Evolutionary conservation across 371 early-diverging fungal species (phyloP), one percentile per base, ranked within the genome.

Genomic region (Umbelopsis sp.): DNA sequence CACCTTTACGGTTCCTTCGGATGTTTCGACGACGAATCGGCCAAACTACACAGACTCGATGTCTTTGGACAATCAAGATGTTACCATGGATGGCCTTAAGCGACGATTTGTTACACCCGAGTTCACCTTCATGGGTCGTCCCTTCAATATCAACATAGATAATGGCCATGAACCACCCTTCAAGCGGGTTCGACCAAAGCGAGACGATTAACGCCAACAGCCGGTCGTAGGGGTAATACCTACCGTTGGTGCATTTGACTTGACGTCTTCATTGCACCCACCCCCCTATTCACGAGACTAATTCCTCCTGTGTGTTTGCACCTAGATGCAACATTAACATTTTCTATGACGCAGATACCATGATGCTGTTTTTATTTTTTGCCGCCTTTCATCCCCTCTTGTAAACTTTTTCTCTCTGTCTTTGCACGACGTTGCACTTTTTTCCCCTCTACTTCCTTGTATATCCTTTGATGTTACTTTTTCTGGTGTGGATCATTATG

Each of bases 41-140:
- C 29, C 65, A 16, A 20, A 41, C 22, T 68, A 71, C 18, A 38
- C 69, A n/a, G 65, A 69, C 38, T 65, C 66, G 18, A 64, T 65
- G 57, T 76, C 65, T 69, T 69, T 50, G 37, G 65, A 51, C 35
- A 68, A 44, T 20, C 72, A 48, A 52, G 69, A 69, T 29, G 64
- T 46, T 57, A 25, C 37, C 50, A 52, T 48, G 18, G 80, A 78
- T 44, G 67, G 70, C 11, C 41, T 75, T 4, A 83, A 83, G 57
- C 72, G 80, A 50, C 68, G 79, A 41, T 25, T 69, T 24, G 45
- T 63, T 25, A 70, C 78, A 4, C 53, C 70, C 29, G 81, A 81
- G 25, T n/a, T 78, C 14, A 69, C 78, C 1, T 83, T 83, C 37
- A 77, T 83, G 81, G 84, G 84, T 14, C 72, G 81, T n/a, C 50